Evolutionary conservation across 129 eudicot species (phyloP).

Genomic region (Tagetes erecta): DNA sequence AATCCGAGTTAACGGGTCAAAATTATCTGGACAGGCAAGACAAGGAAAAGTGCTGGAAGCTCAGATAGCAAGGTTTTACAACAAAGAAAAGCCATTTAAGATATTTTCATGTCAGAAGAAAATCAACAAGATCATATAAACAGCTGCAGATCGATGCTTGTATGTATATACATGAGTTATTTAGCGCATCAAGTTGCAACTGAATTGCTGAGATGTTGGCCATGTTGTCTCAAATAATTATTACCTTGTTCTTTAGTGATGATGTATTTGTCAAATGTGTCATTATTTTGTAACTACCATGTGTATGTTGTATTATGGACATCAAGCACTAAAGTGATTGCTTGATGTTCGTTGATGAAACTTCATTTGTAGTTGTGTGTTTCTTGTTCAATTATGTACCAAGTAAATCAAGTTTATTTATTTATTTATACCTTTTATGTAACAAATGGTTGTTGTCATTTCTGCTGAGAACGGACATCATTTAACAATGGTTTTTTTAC

Average conservation of each 20-base stretch:
- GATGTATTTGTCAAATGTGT: constrained; percentile 6
- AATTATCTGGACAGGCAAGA: constrained; percentile 43
- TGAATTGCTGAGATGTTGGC: constrained; percentile 12
- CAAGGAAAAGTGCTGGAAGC: constrained; percentile 50
- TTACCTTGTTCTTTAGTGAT: constrained; percentile 13
- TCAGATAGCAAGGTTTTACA: constrained; percentile 46
- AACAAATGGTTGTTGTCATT: not conserved
- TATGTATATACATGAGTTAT: constrained; percentile 32
- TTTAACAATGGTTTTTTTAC: too few relatives aligned
- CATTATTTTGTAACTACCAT: constrained; percentile 30
- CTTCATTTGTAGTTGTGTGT: constrained; percentile 6
- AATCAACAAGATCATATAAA: constrained; percentile 33
- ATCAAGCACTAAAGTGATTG: constrained; percentile 4
- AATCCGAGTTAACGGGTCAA: constrained; percentile 2
- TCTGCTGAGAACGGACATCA: too few relatives aligned
- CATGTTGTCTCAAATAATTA: constrained; percentile 23
- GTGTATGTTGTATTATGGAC: constrained; percentile 18
- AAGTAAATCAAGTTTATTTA: not conserved
- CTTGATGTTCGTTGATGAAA: constrained; percentile 16
- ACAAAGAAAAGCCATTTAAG: constrained; percentile 38
- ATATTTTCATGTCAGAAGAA: constrained; percentile 28
- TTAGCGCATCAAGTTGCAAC: constrained; percentile 13
- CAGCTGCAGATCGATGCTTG: constrained; percentile 26
- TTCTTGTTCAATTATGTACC: constrained; percentile 9
- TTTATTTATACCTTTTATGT: not conserved